Percentiles rank a stretch among this genome's conserved stretches.
phyloP scores from a whole-genome alignment of 495 filamentous ascomycete species.

The Podospora pseudoanserina region DNA sequence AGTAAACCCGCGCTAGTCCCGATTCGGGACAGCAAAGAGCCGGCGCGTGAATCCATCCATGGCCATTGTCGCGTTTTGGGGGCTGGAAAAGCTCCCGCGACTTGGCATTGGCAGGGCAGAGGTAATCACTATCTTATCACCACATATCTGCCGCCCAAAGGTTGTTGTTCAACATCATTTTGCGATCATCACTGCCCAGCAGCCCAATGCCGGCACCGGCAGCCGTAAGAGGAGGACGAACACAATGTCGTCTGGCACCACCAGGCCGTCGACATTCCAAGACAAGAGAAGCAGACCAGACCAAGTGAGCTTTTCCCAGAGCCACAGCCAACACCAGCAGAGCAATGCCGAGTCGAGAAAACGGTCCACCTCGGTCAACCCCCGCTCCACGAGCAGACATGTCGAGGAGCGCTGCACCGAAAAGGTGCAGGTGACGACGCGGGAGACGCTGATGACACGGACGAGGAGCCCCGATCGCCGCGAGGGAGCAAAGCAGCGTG shows the following conservation, averaged over 20 bases:
- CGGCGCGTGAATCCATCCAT: not conserved
- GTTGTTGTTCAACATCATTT: not conserved
- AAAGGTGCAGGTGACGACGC: constrained; percentile 57
- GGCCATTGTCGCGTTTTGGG: constrained; percentile 15
- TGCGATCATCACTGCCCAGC: not conserved
- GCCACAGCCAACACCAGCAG: constrained; percentile 11
- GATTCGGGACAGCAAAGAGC: not conserved
- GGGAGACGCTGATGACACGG: constrained; percentile 59
- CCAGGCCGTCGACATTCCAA: constrained; percentile 32
- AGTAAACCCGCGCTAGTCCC: constrained; percentile 6
- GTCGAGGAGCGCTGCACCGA: constrained; percentile 47
- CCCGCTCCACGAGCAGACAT: constrained; percentile 36
- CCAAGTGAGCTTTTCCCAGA: constrained; percentile 25
- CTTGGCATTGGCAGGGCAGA: constrained; percentile 12
- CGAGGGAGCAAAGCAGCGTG: constrained; percentile 45
- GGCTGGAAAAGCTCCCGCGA: constrained; percentile 15
- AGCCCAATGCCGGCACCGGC: constrained; percentile 14
- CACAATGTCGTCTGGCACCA: constrained; percentile 38
- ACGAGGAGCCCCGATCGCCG: constrained; percentile 65
- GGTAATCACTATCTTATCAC: not conserved
- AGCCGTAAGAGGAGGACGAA: constrained; percentile 10
- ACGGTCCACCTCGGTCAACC: constrained; percentile 42
- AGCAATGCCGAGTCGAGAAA: constrained; percentile 35
- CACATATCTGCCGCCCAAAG: too few species aligned
- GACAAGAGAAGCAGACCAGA: constrained; percentile 37